Evolutionary conservation across 2,329 filamentous ascomycete species (phyloP), one percentile per base, ranked within the genome.

Genomic region (Alternaria atra): DNA sequence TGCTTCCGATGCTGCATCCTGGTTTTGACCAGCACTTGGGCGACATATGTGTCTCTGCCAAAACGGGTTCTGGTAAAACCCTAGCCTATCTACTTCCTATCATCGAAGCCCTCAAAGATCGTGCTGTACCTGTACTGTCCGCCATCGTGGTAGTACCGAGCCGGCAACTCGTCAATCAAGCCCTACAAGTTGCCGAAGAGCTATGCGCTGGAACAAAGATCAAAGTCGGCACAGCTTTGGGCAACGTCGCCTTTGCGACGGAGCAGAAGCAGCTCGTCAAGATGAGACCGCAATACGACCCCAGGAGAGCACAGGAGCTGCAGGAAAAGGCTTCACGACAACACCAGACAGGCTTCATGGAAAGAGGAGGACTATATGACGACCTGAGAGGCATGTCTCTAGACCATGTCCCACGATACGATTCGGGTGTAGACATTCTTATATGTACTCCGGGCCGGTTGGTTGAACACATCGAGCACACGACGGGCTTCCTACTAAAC

Each of bases 31-130:
- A 86, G 35, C 85, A 88, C 35, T 81, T 86, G 1, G 91, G 92
- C 5, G 95, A 99, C 76, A 80, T 99, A 5, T 90, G 97, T 44
- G 90, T 99, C 3, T 95, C 93, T 7, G 95, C 96, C 0, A 91
- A 94, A 1, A 99, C 95, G 0, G 95, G 95, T 8, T 98, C 95
- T 0, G 95, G 95, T 58, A 99, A 99, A 77, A 99, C 95, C 0
- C 79, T 99, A 15, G 91, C 94, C 0, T 99, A 99, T 73, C 87
- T 94, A 0, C 82, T 99, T 3, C 95, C 95, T 0, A 88, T 99
- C 60, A 86, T 97, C 4, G 88, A 93, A 46, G 89, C 90, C 52
- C 82, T 99, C 50, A 89, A 90, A 66, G 83, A 86, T 32, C 85
- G 86, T 13, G 81, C 81, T 23, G 84, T 88, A 10, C 91, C 90